A percentile compares a stretch with the other conserved stretches of the same genome.
Evolutionary conservation across 305 asterid genomes (phyloP).

Genomic region (Fraxinus paxiana): DNA sequence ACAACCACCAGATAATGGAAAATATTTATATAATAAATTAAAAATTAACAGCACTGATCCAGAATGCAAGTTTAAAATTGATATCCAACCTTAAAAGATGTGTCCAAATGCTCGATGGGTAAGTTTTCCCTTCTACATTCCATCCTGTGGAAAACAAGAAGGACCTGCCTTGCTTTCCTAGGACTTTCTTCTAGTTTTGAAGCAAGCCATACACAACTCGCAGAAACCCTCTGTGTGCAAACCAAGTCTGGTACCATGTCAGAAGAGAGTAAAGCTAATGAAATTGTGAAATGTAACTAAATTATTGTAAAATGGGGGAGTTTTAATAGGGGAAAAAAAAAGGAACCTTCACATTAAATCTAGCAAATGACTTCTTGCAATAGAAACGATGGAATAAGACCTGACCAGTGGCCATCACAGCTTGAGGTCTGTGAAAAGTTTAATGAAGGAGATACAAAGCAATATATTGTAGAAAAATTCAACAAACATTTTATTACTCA

Average conservation of each 20-base stretch:
- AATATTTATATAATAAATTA: not conserved
- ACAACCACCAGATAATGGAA: not conserved
- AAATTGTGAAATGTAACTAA: not conserved
- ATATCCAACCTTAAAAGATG: constrained; percentile 35
- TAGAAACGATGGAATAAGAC: not conserved
- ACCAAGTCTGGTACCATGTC: not conserved
- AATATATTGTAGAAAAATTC: not conserved
- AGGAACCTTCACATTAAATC: not conserved
- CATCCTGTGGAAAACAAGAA: not conserved
- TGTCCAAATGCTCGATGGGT: constrained; percentile 38
- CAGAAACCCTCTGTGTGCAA: constrained; percentile 42
- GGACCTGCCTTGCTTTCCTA: not conserved
- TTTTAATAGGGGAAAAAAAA: not conserved
- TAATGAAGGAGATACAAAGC: constrained; percentile 27
- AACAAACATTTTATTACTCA: not conserved
- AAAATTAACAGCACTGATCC: not conserved
- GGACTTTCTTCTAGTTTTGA: constrained; percentile 29
- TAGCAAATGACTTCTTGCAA: not conserved
- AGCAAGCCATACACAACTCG: constrained; percentile 54
- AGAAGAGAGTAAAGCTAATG: not conserved
- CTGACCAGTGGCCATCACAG: constrained; percentile 45
- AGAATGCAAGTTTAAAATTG: not conserved
- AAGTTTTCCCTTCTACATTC: constrained; percentile 30
- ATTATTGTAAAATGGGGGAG: not conserved
- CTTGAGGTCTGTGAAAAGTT: constrained; percentile 41